Base-by-base conservation (phyloP, 2,329 filamentous ascomycete genomes). In the Diaporthe citriasiana region DNA sequence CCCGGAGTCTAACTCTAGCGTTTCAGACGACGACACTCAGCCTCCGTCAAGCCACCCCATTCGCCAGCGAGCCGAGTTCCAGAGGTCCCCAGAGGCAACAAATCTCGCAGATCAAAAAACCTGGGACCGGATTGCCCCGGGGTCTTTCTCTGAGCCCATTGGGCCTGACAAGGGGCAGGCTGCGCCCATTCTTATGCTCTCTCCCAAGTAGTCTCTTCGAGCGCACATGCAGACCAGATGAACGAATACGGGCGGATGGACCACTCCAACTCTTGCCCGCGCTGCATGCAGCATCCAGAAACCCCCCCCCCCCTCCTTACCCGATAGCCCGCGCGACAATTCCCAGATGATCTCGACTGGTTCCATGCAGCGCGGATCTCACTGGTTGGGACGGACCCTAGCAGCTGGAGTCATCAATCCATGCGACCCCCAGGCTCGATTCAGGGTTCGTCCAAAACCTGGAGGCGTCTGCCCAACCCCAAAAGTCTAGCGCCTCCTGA, bases 1-100 rank as follows among this genome's bases (percentile, higher is more conserved):
- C 60, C 27, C 60, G 22, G 60, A 50, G 45, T 38, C 42, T 50
- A 66, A 66, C 60, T 66, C 22, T 51, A 35, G 60, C 60, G 60
- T 66, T 66, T 66, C 60, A 66, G 45, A 66, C 60, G 60, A 66
- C 60, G 42, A 51, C 42, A 51, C 60, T 35, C 60, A 50, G 60
- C 60, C 42, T 25, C 45, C 60, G 42, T 38, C 60, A 66, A 50
- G 60, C 42, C 60, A 66, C 42, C 42, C 60, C 42, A 66, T 66
- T 66, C 60, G 60, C 45, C 45, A 50, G 45, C 30, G 9, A 19
- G 38, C 57, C 57, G 38, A 25, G 57, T 30, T 5, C 7, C 45
- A 47, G 42, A 47, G 42, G n/a, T n/a, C n/a, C n/a, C 38, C n/a
- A 56, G 30, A 40, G 6, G 45, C 42, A 47, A 25, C 42, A 50